phyloP scores from a whole-genome alignment of 2,329 filamentous ascomycete species.

The Amauroascus niger region DNA sequence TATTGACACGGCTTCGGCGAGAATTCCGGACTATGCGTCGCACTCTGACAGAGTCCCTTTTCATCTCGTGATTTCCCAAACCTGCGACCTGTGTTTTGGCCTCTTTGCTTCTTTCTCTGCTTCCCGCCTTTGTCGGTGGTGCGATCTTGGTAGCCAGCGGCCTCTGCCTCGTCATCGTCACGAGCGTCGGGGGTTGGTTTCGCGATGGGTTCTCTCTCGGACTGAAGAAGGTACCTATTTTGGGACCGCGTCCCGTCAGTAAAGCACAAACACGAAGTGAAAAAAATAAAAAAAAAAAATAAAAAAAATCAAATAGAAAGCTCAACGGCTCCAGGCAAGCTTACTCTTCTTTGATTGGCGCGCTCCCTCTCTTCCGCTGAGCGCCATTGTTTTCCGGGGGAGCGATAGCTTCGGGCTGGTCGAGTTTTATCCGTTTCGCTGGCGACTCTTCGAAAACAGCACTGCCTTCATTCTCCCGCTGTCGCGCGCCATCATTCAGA shows the following conservation, averaged over 20 bases:
- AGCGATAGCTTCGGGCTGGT: slow-evolving; percentile 18
- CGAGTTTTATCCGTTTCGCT: slow-evolving; percentile 51
- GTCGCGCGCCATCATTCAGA: background rate
- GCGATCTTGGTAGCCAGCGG: slow-evolving; percentile 40
- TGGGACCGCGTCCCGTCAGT: background rate
- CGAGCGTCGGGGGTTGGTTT: slow-evolving; percentile 18
- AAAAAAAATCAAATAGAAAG: background rate
- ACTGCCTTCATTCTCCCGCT: background rate
- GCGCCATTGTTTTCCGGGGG: slow-evolving; percentile 21
- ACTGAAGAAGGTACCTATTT: background rate
- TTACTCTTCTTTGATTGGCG: slow-evolving; percentile 65
- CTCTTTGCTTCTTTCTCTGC: slow-evolving; percentile 46
- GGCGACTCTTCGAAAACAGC: slow-evolving; percentile 24
- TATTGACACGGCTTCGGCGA: slow-evolving; percentile 65
- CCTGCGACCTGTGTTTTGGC: slow-evolving; percentile 73
- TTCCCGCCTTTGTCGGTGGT: slow-evolving; percentile 27
- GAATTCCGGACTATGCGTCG: slow-evolving; percentile 65
- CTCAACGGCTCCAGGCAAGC: slow-evolving; percentile 20
- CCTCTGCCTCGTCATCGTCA: slow-evolving; percentile 52
- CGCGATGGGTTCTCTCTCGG: slow-evolving; percentile 6
- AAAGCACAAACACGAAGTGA: too few relatives aligned
- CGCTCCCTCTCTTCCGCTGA: slow-evolving; percentile 47
- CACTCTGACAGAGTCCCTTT: slow-evolving; percentile 65
- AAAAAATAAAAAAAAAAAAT: too few relatives aligned
- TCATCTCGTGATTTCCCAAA: slow-evolving; percentile 74